These are phyloP conservation scores for Sanguinoderma infundibulare DNA, from an alignment of 1,284 basidiomycete genomes.

Conservation along the genomic window DNA sequence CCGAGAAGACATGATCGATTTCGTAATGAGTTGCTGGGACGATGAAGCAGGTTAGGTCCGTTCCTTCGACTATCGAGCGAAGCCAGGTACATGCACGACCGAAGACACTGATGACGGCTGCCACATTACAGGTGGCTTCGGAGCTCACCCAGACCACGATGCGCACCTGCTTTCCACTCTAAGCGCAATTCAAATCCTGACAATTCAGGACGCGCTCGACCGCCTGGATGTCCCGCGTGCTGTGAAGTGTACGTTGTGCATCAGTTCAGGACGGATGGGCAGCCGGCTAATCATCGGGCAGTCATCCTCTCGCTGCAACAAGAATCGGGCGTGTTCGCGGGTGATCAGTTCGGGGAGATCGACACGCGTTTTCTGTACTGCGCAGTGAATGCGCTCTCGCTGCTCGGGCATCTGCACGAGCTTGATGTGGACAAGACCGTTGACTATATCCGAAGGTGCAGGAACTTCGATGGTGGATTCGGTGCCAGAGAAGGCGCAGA, in stretches of 20 bases:
- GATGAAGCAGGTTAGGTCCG: constrained; percentile 72
- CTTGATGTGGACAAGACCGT: constrained; percentile 72
- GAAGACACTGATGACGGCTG: background rate
- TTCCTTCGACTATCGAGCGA: background rate
- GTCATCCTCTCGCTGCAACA: constrained; percentile 86
- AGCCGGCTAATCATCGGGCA: constrained; percentile 39
- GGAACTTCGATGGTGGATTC: constrained; percentile 97
- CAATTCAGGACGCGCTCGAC: constrained; percentile 84
- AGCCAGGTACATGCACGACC: background rate
- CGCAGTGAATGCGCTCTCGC: constrained; percentile 80
- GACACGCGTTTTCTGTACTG: constrained; percentile 95
- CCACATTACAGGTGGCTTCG: constrained; percentile 79
- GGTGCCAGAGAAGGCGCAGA: constrained; percentile 86
- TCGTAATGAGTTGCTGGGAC: constrained; percentile 95
- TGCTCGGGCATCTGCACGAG: constrained; percentile 74
- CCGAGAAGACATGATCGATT: constrained; percentile 84
- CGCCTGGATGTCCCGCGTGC: constrained; percentile 73
- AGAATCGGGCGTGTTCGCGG: constrained; percentile 87
- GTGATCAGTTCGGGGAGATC: constrained; percentile 88
- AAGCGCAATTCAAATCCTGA: constrained; percentile 91
- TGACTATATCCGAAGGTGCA: constrained; percentile 76
- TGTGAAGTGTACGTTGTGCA: constrained; percentile 66
- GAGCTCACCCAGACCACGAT: constrained; percentile 92
- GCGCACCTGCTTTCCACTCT: constrained; percentile 88
- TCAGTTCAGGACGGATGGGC: background rate